These are phyloP conservation scores for Pythium insidiosum DNA, from an alignment of 352 stramenopile genomes.

Conservation along the genomic window DNA sequence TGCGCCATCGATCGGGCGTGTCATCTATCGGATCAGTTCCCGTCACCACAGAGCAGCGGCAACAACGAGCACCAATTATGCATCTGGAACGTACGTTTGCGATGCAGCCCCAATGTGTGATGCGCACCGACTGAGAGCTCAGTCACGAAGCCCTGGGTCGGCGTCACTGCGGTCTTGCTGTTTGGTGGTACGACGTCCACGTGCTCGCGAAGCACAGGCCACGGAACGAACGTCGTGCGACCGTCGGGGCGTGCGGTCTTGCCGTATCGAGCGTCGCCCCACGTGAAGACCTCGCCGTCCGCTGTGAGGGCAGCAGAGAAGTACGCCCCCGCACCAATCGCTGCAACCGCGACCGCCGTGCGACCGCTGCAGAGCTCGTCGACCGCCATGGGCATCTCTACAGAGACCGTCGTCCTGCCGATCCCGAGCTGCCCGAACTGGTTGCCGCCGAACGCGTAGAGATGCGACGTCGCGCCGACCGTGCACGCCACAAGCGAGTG, in stretches of 20 bases:
- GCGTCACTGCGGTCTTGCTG: slow-evolving; percentile 10
- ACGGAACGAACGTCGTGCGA: slow-evolving; percentile 57
- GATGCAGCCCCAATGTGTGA: slow-evolving; percentile 51
- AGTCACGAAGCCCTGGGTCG: slow-evolving; percentile 25
- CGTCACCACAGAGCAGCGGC: background rate
- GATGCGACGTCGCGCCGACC: slow-evolving; percentile 25
- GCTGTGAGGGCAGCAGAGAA: slow-evolving; percentile 50
- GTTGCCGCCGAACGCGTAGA: slow-evolving; percentile 75
- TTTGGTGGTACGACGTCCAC: background rate
- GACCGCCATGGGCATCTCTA: slow-evolving; percentile 52
- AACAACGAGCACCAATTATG: background rate
- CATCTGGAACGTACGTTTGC: slow-evolving; percentile 17
- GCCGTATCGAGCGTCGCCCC: slow-evolving; percentile 44
- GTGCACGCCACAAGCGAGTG: slow-evolving; percentile 60
- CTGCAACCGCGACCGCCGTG: slow-evolving; percentile 9
- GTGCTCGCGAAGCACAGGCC: slow-evolving; percentile 23
- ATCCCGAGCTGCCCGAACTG: slow-evolving; percentile 52
- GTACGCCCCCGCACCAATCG: slow-evolving; percentile 41
- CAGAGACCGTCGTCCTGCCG: slow-evolving; percentile 15
- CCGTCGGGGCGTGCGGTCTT: slow-evolving; percentile 34
- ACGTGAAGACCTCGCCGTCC: slow-evolving; percentile 56
- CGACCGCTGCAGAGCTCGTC: no score
- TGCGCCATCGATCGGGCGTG: slow-evolving; percentile 52
- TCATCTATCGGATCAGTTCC: slow-evolving; percentile 12
- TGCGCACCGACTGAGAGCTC: slow-evolving; percentile 50